These are phyloP conservation scores for Phytophthora rubi DNA, from an alignment of 352 stramenopile genomes.

Conservation along the genomic window DNA sequence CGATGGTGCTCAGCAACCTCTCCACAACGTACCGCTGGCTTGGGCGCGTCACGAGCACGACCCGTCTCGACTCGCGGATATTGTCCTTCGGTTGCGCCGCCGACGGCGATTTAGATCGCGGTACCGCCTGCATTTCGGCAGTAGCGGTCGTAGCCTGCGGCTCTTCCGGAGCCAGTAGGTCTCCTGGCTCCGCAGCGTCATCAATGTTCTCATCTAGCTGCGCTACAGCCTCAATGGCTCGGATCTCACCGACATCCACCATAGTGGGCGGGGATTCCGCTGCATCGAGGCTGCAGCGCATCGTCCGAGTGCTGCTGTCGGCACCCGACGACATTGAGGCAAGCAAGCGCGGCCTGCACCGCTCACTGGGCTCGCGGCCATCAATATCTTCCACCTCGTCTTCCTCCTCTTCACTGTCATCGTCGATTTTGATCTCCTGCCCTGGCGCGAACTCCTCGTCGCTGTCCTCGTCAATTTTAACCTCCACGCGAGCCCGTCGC, in stretches of 20 bases:
- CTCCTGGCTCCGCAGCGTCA: slow-evolving; percentile 9
- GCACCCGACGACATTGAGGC: slow-evolving; percentile 31
- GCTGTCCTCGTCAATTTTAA: slow-evolving; percentile 31
- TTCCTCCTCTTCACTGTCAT: slow-evolving; percentile 16
- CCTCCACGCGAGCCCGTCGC: slow-evolving; percentile 10
- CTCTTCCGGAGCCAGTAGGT: slow-evolving; percentile 11
- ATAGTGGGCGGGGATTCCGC: slow-evolving; percentile 20
- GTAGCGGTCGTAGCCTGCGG: slow-evolving; percentile 7
- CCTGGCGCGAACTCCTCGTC: slow-evolving; percentile 25
- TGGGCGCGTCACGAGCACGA: slow-evolving; percentile 77
- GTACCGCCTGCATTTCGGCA: slow-evolving; percentile 6
- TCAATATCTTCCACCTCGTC: slow-evolving; percentile 36
- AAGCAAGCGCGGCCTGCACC: slow-evolving; percentile 24
- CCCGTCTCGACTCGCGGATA: slow-evolving; percentile 45
- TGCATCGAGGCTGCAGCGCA: slow-evolving; percentile 46
- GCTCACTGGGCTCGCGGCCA: slow-evolving; percentile 28
- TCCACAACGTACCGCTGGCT: slow-evolving; percentile 61
- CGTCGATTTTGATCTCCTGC: slow-evolving; percentile 30
- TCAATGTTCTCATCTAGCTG: slow-evolving; percentile 25
- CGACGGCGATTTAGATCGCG: slow-evolving; percentile 11
- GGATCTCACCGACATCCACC: slow-evolving; percentile 1
- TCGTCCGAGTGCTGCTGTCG: slow-evolving; percentile 37
- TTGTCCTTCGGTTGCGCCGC: slow-evolving; percentile 21
- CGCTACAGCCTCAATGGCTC: slow-evolving; percentile 23
- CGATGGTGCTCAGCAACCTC: slow-evolving; percentile 4